A percentile compares a stretch with the other conserved stretches of the same genome.
Conservation (phyloP, 805 yeast species). For the Saitoella complicata region DNA sequence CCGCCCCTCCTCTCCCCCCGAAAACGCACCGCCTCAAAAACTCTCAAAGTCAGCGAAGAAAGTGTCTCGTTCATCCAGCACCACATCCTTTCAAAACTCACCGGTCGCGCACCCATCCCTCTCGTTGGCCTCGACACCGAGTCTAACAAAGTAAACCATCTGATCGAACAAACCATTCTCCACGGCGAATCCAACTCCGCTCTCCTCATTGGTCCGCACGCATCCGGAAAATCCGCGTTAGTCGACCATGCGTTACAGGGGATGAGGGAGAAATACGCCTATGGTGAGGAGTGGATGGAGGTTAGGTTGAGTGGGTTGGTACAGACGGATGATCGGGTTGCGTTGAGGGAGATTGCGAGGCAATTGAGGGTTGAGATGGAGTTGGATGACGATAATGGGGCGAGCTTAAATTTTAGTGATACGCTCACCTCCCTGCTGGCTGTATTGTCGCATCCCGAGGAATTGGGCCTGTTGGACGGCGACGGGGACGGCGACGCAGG, state of each 20-base stretch:
- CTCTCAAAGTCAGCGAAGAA: too few relatives aligned
- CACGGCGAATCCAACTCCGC: slow-evolving; percentile 69
- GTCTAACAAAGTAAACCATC: background rate
- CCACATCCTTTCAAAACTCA: too few relatives aligned
- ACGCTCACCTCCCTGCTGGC: slow-evolving; percentile 16
- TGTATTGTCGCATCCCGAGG: slow-evolving; percentile 15
- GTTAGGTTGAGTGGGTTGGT: slow-evolving; percentile 53
- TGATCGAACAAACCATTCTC: slow-evolving; percentile 48
- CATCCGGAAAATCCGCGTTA: slow-evolving; percentile 56
- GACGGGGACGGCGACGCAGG: slow-evolving; percentile 5
- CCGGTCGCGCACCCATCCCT: too few relatives aligned
- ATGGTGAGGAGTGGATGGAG: slow-evolving; percentile 36
- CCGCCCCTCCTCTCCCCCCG: too few relatives aligned
- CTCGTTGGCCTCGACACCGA: background rate
- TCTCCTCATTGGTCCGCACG: slow-evolving; percentile 63
- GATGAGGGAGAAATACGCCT: slow-evolving; percentile 25
- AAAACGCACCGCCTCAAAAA: too few relatives aligned
- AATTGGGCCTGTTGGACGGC: slow-evolving; percentile 7
- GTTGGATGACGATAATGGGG: slow-evolving; percentile 3
- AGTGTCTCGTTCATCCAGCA: too few relatives aligned
- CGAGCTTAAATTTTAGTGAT: slow-evolving; percentile 6
- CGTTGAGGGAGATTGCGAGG: slow-evolving; percentile 70
- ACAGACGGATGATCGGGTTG: slow-evolving; percentile 60
- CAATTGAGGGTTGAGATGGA: slow-evolving; percentile 45
- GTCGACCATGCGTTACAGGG: slow-evolving; percentile 39